Conservation (phyloP, 257 asterid species). For the Capsicum chinense region DNA sequence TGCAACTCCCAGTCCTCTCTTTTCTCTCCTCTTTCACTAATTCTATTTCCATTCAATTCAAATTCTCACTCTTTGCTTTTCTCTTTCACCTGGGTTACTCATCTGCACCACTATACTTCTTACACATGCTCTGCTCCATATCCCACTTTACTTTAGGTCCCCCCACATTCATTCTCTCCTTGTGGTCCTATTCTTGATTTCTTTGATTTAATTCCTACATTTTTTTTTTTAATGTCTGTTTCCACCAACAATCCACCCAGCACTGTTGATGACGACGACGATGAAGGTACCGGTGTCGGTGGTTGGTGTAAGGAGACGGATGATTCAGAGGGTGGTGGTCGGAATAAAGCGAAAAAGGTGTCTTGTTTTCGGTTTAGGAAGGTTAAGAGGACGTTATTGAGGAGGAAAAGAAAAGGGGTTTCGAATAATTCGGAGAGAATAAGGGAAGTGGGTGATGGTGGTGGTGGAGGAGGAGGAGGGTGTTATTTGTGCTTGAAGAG, state of each 20-base stretch:
- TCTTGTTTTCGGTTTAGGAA: conserved; percentile 55
- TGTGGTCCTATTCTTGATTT: conserved; percentile 37
- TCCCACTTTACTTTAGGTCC: neutral
- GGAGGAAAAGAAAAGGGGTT: conserved; percentile 50
- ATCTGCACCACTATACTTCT: neutral
- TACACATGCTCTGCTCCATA: neutral
- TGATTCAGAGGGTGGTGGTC: conserved; percentile 32
- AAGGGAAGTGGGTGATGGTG: conserved; percentile 26
- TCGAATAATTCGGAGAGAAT: conserved; percentile 47
- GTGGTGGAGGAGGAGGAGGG: conserved; percentile 39
- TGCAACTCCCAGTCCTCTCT: neutral
- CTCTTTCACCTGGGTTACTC: neutral
- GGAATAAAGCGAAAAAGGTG: conserved; percentile 44
- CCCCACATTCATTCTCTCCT: neutral
- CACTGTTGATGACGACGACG: neutral
- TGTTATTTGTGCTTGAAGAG: conserved; percentile 56
- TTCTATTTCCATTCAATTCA: neutral
- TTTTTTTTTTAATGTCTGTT: conserved; percentile 58
- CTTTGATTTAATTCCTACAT: neutral
- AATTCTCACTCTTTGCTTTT: neutral
- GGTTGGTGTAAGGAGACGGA: conserved; percentile 13
- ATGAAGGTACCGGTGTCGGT: conserved; percentile 30
- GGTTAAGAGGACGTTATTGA: conserved; percentile 46
- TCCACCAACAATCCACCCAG: conserved; percentile 38
- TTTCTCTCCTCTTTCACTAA: neutral